phyloP scores from a whole-genome alignment of 2,329 filamentous ascomycete genomes.

The Phialocephala sp. region DNA sequence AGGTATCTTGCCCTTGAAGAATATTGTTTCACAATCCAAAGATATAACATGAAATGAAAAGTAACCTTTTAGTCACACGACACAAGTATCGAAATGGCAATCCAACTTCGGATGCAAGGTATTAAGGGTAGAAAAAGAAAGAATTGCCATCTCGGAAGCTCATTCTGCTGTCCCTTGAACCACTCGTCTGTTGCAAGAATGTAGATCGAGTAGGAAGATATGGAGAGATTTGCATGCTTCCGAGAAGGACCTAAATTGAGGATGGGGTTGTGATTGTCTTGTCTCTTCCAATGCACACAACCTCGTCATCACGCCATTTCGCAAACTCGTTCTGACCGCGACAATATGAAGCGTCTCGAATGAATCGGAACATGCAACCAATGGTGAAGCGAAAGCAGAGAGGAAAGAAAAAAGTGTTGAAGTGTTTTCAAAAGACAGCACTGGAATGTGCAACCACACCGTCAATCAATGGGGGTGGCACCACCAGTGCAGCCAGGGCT shows the following conservation, averaged over 20 bases:
- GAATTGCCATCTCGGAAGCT: background rate
- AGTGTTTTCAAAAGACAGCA: background rate
- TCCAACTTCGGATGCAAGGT: too few relatives aligned
- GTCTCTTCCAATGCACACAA: background rate
- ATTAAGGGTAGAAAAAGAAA: too few relatives aligned
- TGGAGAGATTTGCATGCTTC: background rate
- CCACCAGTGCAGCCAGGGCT: too few relatives aligned
- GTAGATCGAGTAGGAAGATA: background rate
- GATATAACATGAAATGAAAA: too few relatives aligned
- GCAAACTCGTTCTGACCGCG: background rate
- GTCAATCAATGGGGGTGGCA: too few relatives aligned
- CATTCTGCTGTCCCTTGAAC: background rate
- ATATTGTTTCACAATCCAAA: too few relatives aligned
- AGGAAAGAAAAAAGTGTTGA: background rate
- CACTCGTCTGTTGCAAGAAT: background rate
- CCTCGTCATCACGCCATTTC: background rate
- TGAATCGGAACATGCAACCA: background rate
- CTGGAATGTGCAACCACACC: background rate
- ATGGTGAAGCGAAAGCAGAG: background rate
- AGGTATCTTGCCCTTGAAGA: too few relatives aligned
- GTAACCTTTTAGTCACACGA: too few relatives aligned
- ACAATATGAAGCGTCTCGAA: background rate
- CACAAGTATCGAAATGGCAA: too few relatives aligned
- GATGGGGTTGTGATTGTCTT: background rate
- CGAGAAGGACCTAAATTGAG: background rate